A percentile compares a stretch with the other conserved stretches of the same genome.
These are phyloP conservation scores for Brettanomyces sp. DNA, from an alignment of 805 yeast species.

Conservation along the genomic window DNA sequence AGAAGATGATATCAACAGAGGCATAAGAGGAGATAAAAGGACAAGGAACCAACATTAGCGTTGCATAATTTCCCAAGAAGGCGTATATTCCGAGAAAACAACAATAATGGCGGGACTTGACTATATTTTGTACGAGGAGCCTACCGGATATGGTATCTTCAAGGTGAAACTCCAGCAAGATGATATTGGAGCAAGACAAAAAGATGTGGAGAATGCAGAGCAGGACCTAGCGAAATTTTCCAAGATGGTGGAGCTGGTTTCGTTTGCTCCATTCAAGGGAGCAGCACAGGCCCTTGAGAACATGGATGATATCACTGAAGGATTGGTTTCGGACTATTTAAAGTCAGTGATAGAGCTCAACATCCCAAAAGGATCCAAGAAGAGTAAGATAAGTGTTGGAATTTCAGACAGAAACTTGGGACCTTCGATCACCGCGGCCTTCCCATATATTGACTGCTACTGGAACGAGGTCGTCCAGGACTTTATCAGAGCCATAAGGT, in stretches of 20 bases:
- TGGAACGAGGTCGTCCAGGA: constrained; percentile 92
- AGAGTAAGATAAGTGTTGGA: constrained; percentile 66
- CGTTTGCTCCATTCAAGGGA: constrained; percentile 97
- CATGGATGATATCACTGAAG: constrained; percentile 96
- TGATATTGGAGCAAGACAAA: constrained; percentile 81
- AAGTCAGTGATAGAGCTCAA: constrained; percentile 84
- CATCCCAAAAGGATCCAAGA: constrained; percentile 69
- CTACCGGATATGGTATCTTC: constrained; percentile 96
- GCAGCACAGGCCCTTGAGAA: constrained; percentile 99
- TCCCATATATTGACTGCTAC: constrained; percentile 84
- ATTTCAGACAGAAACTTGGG: constrained; percentile 93
- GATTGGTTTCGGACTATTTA: constrained; percentile 87
- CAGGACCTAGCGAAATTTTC: constrained; percentile 81
- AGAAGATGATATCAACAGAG: background rate
- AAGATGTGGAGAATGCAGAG: constrained; percentile 89
- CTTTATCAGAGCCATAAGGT: constrained; percentile 88
- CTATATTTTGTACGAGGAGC: constrained; percentile 93
- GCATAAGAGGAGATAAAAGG: background rate
- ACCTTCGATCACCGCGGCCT: constrained; percentile 86
- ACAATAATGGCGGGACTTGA: constrained; percentile 61
- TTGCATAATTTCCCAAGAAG: too few species aligned
- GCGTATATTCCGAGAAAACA: background rate
- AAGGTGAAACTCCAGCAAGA: constrained; percentile 91
- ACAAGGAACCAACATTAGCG: too few species aligned
- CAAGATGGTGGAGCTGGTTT: constrained; percentile 84